Conservation (phyloP, 345 rosid species). For the Rhizophora apiculata region DNA sequence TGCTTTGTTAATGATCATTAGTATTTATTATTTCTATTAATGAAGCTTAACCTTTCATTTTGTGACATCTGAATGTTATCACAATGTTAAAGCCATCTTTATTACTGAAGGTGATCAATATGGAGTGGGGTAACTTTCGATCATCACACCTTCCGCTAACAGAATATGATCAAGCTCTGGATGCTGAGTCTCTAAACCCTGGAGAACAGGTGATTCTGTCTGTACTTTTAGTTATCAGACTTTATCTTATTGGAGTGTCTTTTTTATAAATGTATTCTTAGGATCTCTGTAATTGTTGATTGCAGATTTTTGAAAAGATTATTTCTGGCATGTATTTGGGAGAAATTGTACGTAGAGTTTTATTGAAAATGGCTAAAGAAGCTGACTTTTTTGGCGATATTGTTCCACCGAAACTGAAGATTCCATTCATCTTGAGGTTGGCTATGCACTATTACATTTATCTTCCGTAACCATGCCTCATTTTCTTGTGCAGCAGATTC, state of each 20-base stretch:
- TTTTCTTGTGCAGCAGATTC: neutral
- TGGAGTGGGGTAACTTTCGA: constrained; percentile 96
- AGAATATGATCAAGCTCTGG: constrained; percentile 69
- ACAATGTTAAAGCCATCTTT: constrained; percentile 7
- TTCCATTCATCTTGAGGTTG: constrained; percentile 65
- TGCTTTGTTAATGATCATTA: constrained; percentile 13
- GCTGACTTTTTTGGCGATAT: constrained; percentile 78
- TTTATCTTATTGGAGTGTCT: neutral
- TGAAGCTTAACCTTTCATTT: too few species aligned
- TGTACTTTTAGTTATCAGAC: neutral
- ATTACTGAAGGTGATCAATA: constrained; percentile 72
- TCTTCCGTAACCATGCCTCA: neutral
- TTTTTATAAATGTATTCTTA: neutral
- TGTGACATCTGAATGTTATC: too few species aligned
- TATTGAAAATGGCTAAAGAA: constrained; percentile 80
- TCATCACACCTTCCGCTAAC: constrained; percentile 88
- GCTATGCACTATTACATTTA: neutral
- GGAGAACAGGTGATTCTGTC: constrained; percentile 73
- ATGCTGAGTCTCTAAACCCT: constrained; percentile 79
- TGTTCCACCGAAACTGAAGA: constrained; percentile 64
- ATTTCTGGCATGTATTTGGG: constrained; percentile 99
- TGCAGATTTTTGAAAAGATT: constrained; percentile 81
- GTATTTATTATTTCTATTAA: neutral
- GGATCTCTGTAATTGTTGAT: constrained; percentile 4
- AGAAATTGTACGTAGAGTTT: constrained; percentile 82